Evolutionary conservation across 2,329 filamentous ascomycete species (phyloP), one percentile per base, ranked within the genome.

Genomic region (Trichoderma asperellum): DNA sequence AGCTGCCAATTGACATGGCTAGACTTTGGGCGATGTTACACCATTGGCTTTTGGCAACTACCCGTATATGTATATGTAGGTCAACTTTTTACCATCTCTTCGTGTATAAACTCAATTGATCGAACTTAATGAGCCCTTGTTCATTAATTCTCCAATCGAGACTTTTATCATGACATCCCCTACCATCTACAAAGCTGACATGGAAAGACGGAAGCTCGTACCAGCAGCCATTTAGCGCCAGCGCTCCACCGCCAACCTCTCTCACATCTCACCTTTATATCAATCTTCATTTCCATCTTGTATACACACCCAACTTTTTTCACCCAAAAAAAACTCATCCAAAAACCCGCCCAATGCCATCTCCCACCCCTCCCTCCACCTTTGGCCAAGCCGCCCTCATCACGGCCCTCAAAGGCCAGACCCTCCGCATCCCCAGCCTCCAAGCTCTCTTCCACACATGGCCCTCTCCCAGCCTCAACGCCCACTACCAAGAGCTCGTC

Each of bases 401-500:
- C 24, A 55, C 68, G 18, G 70, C 73, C 56, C 73, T 79, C 58
- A 72, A 73, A 14, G 77, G 77, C 60, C 72, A 76, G 59, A 74
- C 71, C 5, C 69, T 79, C 21, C 73, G 71, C 40, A 68, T 79
- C 24, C 75, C 78, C 5, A 71, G 76, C 47, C 72, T 79, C 58
- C 69, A 61, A 4, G 35, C 49, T 34, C 63, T 77, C 37, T 74
- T 79, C 66, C 63, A 62, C 14, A 37, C 66, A 11, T 79, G 78
- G 77, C 73, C 75, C 0, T n/a, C 69, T 4, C 67, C 71, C 1
- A 65, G 62, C n/a, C 43, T 71, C 35, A 77, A 79, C 60, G 35
- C 37, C 21, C 71, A 74, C 60, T 73, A 77, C 69, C 67, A 64
- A 2, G 62, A 70, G 8, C 56, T 77, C 27, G 65, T 70, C 7